phyloP scores from a whole-genome alignment of 345 rosid genomes.

The Rhodamnia rubescens region DNA sequence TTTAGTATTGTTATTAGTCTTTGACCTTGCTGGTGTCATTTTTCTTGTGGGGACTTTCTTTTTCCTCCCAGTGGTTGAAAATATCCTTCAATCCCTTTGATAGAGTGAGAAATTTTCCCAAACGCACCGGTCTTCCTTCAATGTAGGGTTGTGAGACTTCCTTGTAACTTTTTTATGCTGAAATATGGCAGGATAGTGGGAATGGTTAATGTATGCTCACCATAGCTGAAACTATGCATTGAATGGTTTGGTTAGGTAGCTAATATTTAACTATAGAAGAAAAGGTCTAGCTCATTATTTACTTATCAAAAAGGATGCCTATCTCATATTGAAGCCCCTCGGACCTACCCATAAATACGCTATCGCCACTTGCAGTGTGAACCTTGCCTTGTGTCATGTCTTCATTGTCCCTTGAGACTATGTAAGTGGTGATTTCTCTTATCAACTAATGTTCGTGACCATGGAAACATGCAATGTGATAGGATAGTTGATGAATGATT shows the following conservation, averaged over 20 bases:
- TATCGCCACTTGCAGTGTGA: neutral
- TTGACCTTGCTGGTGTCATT: neutral
- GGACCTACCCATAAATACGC: neutral
- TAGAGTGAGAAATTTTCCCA: neutral
- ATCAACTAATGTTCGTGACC: neutral
- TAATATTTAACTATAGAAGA: neutral
- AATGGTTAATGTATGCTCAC: neutral
- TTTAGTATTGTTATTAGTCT: neutral
- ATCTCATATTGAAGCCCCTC: neutral
- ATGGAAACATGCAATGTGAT: neutral
- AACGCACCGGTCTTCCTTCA: neutral
- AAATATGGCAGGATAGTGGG: neutral
- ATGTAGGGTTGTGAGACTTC: neutral
- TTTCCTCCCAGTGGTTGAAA: neutral
- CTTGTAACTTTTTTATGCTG: neutral
- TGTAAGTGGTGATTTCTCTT: neutral
- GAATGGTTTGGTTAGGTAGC: neutral
- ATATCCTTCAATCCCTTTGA: neutral
- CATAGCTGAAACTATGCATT: neutral
- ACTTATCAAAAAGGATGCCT: neutral
- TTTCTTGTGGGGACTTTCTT: neutral
- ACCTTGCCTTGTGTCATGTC: neutral
- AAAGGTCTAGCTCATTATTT: neutral
- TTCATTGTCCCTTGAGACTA: neutral
- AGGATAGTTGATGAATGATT: neutral